A percentile compares a stretch with the other conserved stretches of the same genome.
Evolutionary conservation across 768 basidiomycete genomes (phyloP).

Genomic region (Mycena rebaudengoi): DNA sequence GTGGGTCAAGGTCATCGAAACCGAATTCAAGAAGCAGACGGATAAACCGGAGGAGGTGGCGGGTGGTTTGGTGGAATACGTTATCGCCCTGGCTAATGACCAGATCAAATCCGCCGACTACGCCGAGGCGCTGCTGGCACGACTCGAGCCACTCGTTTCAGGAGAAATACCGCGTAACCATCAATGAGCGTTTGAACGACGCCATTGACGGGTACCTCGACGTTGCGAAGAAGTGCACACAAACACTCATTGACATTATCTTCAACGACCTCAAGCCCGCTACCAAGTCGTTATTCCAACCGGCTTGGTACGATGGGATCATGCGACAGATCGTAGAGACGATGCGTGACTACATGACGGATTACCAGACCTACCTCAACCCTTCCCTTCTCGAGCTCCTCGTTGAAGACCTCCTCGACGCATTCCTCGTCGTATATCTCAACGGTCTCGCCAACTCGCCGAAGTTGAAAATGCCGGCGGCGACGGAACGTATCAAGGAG

Average conservation of each 20-base stretch:
- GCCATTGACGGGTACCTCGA: slow-evolving; percentile 99
- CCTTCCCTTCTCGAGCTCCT: slow-evolving; percentile 90
- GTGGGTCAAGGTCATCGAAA: slow-evolving; percentile 86
- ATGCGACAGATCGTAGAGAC: slow-evolving; percentile 93
- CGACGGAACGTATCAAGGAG: slow-evolving; percentile 82
- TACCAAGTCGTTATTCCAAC: slow-evolving; percentile 83
- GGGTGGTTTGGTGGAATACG: slow-evolving; percentile 93
- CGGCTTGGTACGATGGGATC: slow-evolving; percentile 89
- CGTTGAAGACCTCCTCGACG: slow-evolving; percentile 90
- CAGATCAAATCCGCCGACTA: slow-evolving; percentile 97
- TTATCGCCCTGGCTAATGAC: slow-evolving; percentile 96
- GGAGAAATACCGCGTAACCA: slow-evolving; percentile 87
- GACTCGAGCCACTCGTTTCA: slow-evolving; percentile 91
- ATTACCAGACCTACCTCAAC: slow-evolving; percentile 93
- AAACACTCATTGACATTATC: slow-evolving; percentile 92
- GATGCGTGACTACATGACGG: slow-evolving; percentile 95
- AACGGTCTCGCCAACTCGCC: slow-evolving; percentile 84
- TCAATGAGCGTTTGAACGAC: slow-evolving; percentile 89
- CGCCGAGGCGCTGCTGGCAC: slow-evolving; percentile 83
- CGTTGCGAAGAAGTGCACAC: slow-evolving; percentile 96
- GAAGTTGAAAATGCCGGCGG: slow-evolving; percentile 88
- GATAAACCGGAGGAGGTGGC: slow-evolving; percentile 90
- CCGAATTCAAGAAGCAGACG: slow-evolving; percentile 86
- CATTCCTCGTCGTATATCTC: slow-evolving; percentile 90
- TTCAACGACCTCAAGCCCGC: slow-evolving; percentile 94